Evolutionary conservation across 306 rosid genomes (phyloP).

Genomic region (Sicyos edulis): DNA sequence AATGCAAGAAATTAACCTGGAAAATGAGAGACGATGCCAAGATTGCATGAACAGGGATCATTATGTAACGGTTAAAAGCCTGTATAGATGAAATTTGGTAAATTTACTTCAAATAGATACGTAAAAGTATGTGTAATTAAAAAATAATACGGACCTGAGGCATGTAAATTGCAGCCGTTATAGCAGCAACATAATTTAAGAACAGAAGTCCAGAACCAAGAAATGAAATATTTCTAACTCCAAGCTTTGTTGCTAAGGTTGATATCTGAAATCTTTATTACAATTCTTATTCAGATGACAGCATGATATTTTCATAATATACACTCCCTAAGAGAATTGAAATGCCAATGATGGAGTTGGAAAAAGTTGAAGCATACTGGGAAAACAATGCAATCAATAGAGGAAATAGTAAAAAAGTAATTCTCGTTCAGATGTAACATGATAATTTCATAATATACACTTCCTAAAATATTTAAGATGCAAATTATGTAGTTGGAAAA

Average conservation of each 20-base stretch:
- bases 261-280: slow-evolving; percentile 75
- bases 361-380: background rate
- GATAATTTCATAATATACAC: slow-evolving; percentile 2
- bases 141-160: slow-evolving; percentile 54
- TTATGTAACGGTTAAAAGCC: slow-evolving; percentile 76
- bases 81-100: slow-evolving; percentile 33
- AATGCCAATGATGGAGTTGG: background rate
- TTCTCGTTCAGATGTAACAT: background rate
- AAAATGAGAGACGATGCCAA: slow-evolving; percentile 59
- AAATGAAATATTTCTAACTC: slow-evolving; percentile 79
- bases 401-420: background rate
- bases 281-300: background rate
- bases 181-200: slow-evolving; percentile 64
- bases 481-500: background rate
- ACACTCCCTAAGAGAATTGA: slow-evolving; percentile 2
- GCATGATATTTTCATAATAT: background rate
- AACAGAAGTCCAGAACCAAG: slow-evolving; percentile 92
- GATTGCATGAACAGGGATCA: slow-evolving; percentile 66
- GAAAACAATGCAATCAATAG: background rate
- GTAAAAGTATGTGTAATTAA: background rate
- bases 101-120: slow-evolving; percentile 12
- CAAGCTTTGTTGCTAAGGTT: slow-evolving; percentile 87
- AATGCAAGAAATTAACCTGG: slow-evolving; percentile 52
- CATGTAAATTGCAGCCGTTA: slow-evolving; percentile 60
- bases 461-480: slow-evolving; percentile 10